Evolutionary conservation across 1,284 basidiomycete genomes (phyloP).

Genomic region (Naganishia albida): DNA sequence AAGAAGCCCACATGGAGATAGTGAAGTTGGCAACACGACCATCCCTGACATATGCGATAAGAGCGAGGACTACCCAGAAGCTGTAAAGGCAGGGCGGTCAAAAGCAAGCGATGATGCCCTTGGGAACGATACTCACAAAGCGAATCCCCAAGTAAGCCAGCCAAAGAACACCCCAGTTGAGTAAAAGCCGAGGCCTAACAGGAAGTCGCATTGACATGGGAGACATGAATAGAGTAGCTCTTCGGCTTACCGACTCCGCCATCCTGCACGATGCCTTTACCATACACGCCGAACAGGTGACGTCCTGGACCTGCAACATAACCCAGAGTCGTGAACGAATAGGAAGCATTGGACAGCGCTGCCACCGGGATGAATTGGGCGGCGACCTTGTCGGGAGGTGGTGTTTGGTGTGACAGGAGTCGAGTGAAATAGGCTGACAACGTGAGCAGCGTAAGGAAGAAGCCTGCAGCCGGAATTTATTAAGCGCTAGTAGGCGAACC

Average conservation of each 20-base stretch:
- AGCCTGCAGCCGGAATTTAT: constrained; percentile 14
- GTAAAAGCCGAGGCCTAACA: constrained; percentile 33
- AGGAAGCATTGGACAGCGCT: constrained; percentile 34
- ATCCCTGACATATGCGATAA: constrained; percentile 35
- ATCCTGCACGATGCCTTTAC: constrained; percentile 31
- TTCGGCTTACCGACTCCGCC: constrained; percentile 28
- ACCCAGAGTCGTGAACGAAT: constrained; percentile 32
- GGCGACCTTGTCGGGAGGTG: constrained; percentile 33
- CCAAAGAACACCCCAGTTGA: constrained; percentile 33
- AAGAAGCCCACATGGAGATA: constrained; percentile 37
- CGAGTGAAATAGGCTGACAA: constrained; percentile 36
- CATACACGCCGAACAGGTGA: constrained; percentile 32
- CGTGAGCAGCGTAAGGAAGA: constrained; percentile 35
- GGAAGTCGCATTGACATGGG: background rate
- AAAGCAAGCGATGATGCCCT: background rate
- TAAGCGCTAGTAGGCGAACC: background rate
- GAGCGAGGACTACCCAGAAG: constrained; percentile 36
- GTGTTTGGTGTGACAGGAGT: constrained; percentile 35
- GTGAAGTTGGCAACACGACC: constrained; percentile 33
- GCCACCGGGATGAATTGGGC: constrained; percentile 37
- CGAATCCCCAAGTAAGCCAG: constrained; percentile 35
- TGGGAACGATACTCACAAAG: constrained; percentile 31
- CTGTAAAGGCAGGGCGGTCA: constrained; percentile 17
- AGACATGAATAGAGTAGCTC: background rate
- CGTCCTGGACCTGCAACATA: constrained; percentile 35